These are phyloP conservation scores for Vicia faba DNA, from an alignment of 306 rosid species.

Conservation along the genomic window DNA sequence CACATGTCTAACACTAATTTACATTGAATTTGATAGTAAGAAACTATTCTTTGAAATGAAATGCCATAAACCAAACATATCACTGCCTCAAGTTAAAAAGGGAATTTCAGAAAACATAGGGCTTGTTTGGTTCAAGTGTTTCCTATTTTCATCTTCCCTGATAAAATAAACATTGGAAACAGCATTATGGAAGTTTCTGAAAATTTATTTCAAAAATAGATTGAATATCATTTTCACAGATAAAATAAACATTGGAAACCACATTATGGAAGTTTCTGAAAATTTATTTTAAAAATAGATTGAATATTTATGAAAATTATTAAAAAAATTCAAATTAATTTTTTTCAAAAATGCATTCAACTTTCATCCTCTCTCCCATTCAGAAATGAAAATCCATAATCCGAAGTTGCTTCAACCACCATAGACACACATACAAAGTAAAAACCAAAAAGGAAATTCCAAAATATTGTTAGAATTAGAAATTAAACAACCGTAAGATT, in stretches of 20 bases:
- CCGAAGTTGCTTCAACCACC: background rate
- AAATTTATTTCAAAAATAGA: background rate
- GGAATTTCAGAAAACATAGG: background rate
- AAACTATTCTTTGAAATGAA: conserved; percentile 8
- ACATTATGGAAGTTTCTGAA: background rate
- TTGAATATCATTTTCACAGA: background rate
- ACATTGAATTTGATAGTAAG: background rate
- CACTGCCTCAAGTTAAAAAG: background rate
- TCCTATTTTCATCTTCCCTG: background rate
- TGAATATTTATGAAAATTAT: background rate
- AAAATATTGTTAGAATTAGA: background rate
- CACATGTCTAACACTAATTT: background rate
- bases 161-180: background rate
- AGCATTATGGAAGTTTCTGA: background rate
- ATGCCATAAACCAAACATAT: conserved; percentile 15
- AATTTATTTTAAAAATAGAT: background rate
- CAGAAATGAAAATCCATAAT: background rate
- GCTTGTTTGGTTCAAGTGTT: background rate
- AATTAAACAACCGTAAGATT: background rate
- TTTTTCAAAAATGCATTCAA: background rate
- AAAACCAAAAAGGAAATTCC: background rate
- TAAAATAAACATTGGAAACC: background rate
- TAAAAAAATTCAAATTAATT: background rate
- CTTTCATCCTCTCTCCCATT: background rate
- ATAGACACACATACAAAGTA: background rate